Conservation (phyloP, 73 alveolate genomes). For the Paramecium caudatum region DNA sequence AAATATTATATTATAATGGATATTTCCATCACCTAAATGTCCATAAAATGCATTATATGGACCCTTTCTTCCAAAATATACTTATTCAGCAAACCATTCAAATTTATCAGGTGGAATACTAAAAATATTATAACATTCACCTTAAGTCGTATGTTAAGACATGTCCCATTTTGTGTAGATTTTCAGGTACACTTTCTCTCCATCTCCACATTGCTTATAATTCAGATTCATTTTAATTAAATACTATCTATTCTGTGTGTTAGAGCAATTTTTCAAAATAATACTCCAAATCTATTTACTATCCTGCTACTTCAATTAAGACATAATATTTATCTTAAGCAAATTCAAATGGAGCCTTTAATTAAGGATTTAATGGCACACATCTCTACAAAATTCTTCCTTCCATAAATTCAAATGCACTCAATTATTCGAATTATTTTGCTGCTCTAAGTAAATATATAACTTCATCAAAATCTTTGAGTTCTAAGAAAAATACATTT, state of each 20-base stretch:
- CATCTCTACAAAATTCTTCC: slow-evolving; percentile 59
- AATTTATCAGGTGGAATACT: slow-evolving; percentile 73
- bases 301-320: slow-evolving; percentile 80
- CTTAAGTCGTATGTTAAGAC: slow-evolving; percentile 65
- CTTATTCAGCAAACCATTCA: slow-evolving; percentile 58
- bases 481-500: slow-evolving; percentile 63
- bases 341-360: slow-evolving; percentile 70
- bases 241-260: slow-evolving; percentile 35
- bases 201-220: slow-evolving; percentile 56
- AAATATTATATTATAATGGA: slow-evolving; percentile 62
- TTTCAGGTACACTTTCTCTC: slow-evolving; percentile 74
- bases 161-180: slow-evolving; percentile 67
- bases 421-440: slow-evolving; percentile 76
- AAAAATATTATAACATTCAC: too few relatives aligned
- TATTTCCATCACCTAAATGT: slow-evolving; percentile 77
- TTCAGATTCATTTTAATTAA: slow-evolving; percentile 29
- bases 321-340: slow-evolving; percentile 76
- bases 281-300: slow-evolving; percentile 59
- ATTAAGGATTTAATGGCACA: neutral
- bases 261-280: neutral
- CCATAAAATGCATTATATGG: slow-evolving; percentile 63
- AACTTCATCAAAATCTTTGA: slow-evolving; percentile 56
- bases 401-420: slow-evolving; percentile 87
- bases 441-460: slow-evolving; percentile 73
- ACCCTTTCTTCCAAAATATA: slow-evolving; percentile 46